These are phyloP conservation scores for Eucalyptus decipiens DNA, from an alignment of 345 rosid genomes.

Conservation along the genomic window DNA sequence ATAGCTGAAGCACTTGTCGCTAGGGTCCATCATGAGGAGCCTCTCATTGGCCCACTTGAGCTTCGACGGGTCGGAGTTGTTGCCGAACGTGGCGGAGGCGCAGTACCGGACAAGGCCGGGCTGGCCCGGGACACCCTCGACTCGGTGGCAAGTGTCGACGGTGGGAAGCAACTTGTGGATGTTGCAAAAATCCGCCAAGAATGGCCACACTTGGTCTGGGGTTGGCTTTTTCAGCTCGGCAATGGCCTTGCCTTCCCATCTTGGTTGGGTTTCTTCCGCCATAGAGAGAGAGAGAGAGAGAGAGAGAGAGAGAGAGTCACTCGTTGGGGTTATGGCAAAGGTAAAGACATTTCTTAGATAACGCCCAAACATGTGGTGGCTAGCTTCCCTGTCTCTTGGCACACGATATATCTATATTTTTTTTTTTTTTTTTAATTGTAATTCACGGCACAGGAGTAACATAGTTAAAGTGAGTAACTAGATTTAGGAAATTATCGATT, in stretches of 20 bases:
- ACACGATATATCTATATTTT: background rate
- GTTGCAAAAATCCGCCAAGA: constrained; percentile 52
- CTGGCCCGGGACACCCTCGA: constrained; percentile 31
- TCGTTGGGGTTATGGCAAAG: background rate
- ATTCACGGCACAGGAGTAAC: background rate
- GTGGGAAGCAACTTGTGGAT: constrained; percentile 34
- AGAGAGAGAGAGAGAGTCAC: background rate
- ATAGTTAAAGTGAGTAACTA: background rate
- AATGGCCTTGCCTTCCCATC: constrained; percentile 43
- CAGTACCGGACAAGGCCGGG: constrained; percentile 47
- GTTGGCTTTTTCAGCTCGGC: constrained; percentile 22
- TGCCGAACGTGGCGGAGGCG: background rate
- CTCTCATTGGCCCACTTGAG: constrained; percentile 40
- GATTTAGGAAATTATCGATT: background rate
- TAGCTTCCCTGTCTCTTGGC: background rate
- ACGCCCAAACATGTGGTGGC: background rate
- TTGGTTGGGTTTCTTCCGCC: background rate
- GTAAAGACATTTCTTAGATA: background rate
- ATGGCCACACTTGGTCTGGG: constrained; percentile 42
- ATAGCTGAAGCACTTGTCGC: constrained; percentile 31
- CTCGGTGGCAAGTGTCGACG: constrained; percentile 28
- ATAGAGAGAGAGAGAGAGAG: background rate
- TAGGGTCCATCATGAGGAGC: constrained; percentile 29
- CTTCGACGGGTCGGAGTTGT: background rate
- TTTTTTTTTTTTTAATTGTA: background rate